Percentiles rank a stretch among this genome's conserved stretches.
phyloP scores from a whole-genome alignment of 2,329 filamentous ascomycete genomes.

The Cytospora piceae region DNA sequence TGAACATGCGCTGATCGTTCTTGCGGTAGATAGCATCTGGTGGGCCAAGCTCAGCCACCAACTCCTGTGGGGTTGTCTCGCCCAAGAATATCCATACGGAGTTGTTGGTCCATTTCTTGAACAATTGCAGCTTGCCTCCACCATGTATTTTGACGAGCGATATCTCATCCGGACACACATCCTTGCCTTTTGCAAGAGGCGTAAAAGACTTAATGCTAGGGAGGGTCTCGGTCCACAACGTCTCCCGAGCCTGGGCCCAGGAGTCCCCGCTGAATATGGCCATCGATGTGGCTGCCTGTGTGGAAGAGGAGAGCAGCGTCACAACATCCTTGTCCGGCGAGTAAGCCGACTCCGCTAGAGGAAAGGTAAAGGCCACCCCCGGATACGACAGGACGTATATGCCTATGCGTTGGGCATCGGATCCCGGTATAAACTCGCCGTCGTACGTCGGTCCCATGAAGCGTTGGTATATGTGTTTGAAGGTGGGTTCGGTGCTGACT shows the following conservation, averaged over 20 bases:
- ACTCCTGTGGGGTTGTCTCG: slow-evolving; percentile 87
- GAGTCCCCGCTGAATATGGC: slow-evolving; percentile 89
- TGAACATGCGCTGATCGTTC: slow-evolving; percentile 84
- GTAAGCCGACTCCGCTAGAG: slow-evolving; percentile 74
- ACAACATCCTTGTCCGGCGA: slow-evolving; percentile 81
- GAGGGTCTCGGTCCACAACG: slow-evolving; percentile 75
- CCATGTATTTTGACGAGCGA: slow-evolving; percentile 79
- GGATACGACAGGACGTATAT: slow-evolving; percentile 93
- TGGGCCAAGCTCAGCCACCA: slow-evolving; percentile 87
- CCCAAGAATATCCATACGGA: slow-evolving; percentile 76
- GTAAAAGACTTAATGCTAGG: slow-evolving; percentile 74
- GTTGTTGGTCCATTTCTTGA: slow-evolving; percentile 69
- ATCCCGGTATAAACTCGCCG: slow-evolving; percentile 82
- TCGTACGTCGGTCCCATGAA: slow-evolving; percentile 93
- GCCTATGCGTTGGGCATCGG: slow-evolving; percentile 59
- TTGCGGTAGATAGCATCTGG: slow-evolving; percentile 94
- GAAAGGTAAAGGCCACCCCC: slow-evolving; percentile 90
- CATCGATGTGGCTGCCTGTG: slow-evolving; percentile 80
- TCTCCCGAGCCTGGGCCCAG: slow-evolving; percentile 81
- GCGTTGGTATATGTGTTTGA: slow-evolving; percentile 88
- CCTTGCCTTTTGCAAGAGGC: slow-evolving; percentile 71
- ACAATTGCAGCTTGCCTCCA: slow-evolving; percentile 76
- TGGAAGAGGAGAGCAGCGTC: slow-evolving; percentile 78
- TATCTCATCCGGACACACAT: slow-evolving; percentile 85
- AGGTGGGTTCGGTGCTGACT: slow-evolving; percentile 68